Conservation (phyloP, 2,329 filamentous ascomycete genomes). For the Cytospora paraplurivora region DNA sequence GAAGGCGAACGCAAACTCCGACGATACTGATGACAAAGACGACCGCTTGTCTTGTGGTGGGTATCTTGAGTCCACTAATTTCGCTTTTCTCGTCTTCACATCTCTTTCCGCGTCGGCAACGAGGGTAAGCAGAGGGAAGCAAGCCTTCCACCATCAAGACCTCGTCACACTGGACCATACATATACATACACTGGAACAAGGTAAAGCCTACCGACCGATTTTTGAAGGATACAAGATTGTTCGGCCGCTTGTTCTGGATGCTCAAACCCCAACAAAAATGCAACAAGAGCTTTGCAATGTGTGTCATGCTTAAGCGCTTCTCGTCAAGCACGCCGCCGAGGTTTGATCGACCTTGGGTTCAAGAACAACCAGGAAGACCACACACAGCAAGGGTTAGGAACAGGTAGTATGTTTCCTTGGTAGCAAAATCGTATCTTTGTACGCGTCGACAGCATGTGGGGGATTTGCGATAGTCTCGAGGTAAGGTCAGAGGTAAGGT, state of each 20-base stretch:
- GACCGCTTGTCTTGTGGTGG: conserved; percentile 46
- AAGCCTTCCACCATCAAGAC: conserved; percentile 4
- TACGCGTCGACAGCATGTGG: conserved; percentile 15
- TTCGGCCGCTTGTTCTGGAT: not conserved
- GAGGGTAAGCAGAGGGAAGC: conserved; percentile 35
- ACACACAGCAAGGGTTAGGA: conserved; percentile 20
- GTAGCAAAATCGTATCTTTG: conserved; percentile 20
- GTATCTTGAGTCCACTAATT: conserved; percentile 42
- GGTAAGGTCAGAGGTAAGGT: conserved; percentile 40
- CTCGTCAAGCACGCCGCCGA: not conserved
- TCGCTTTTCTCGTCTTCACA: conserved; percentile 31
- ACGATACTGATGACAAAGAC: conserved; percentile 56
- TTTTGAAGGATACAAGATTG: conserved; percentile 4
- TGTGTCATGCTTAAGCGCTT: not conserved
- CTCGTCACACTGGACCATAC: not conserved
- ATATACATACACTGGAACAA: conserved; percentile 3
- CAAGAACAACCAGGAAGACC: conserved; percentile 2
- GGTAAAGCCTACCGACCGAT: conserved; percentile 15
- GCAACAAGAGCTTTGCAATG: not conserved
- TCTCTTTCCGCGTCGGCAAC: conserved; percentile 32
- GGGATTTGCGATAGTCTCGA: conserved; percentile 24
- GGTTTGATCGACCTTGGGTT: not conserved
- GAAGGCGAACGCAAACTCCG: conserved; percentile 74
- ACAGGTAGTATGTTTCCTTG: conserved; percentile 29
- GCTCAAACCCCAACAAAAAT: not conserved